Conservation (phyloP, 208 protist genomes). For the Vickermania spadyakhi region DNA sequence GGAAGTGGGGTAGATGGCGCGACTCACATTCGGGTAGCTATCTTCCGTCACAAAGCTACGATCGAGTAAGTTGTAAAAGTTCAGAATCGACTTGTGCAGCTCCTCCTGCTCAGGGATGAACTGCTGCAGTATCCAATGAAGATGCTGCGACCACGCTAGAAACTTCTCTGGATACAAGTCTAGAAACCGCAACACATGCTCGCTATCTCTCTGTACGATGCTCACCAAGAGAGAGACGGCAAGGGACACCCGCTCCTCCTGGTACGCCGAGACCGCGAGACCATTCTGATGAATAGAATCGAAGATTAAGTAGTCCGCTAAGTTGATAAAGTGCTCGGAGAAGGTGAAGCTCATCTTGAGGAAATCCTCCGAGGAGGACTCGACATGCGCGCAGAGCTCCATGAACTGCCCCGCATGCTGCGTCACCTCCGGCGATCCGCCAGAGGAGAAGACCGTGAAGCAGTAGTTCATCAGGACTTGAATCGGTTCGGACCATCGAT, state of each 20-base stretch:
- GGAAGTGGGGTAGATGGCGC: background rate
- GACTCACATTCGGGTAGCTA: background rate
- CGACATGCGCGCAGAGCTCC: background rate
- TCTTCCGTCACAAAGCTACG: background rate
- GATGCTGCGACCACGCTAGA: constrained; percentile 32
- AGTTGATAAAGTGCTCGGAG: background rate
- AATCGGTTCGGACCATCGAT: background rate
- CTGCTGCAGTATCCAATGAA: constrained; percentile 25
- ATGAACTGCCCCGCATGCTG: background rate
- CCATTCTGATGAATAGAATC: background rate
- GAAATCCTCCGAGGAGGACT: background rate
- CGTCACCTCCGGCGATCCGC: background rate
- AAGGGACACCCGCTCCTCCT: constrained; percentile 40
- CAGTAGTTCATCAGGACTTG: background rate
- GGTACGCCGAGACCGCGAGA: constrained; percentile 10
- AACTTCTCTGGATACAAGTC: constrained; percentile 24
- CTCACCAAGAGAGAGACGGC: constrained; percentile 62
- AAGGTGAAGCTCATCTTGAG: background rate
- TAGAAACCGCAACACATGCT: constrained; percentile 31
- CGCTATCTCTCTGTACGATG: constrained; percentile 64
- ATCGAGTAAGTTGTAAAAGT: constrained; percentile 62
- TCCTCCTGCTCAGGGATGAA: constrained; percentile 65
- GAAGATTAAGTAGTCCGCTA: background rate
- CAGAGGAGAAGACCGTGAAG: background rate
- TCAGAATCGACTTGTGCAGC: constrained; percentile 59